Evolutionary conservation across 495 filamentous ascomycete species (phyloP).

Genomic region (Trichoderma orchidacearum): DNA sequence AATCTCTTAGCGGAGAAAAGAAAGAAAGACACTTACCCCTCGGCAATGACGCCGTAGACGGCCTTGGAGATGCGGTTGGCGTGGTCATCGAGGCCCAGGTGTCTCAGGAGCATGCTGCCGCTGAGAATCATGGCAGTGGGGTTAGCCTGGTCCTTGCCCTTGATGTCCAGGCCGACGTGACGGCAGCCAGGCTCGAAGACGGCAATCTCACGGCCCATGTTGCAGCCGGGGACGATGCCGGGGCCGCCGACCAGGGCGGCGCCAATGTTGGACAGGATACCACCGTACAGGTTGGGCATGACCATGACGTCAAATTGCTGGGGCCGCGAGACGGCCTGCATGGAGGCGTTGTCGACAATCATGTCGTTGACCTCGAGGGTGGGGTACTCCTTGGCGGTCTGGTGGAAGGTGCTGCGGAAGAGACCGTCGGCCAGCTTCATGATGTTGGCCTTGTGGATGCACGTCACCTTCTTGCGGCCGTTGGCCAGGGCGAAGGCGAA

Average conservation of each 20-base stretch:
- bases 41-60: constrained; percentile 88
- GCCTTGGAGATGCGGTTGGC: constrained; percentile 96
- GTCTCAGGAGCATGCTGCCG: constrained; percentile 89
- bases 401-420: constrained; percentile 93
- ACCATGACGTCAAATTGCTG: constrained; percentile 99
- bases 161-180: constrained; percentile 97
- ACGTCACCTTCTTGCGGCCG: constrained; percentile 96
- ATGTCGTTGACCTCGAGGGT: constrained; percentile 92
- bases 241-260: constrained; percentile 97
- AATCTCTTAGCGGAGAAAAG: neutral
- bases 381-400: constrained; percentile 82
- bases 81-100: constrained; percentile 92
- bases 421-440: constrained; percentile 99
- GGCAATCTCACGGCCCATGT: constrained; percentile 96
- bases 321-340: constrained; percentile 91
- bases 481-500: constrained; percentile 96
- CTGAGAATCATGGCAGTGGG: constrained; percentile 90
- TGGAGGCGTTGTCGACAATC: constrained; percentile 99
- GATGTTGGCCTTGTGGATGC: constrained; percentile 99
- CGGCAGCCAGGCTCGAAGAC: constrained; percentile 98
- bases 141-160: constrained; percentile 98
- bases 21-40: constrained; percentile 54
- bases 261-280: constrained; percentile 96
- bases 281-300: constrained; percentile 99
- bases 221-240: constrained; percentile 94